Conservation (phyloP, 352 stramenopile species). For the Hyaloperonospora brassicae region DNA sequence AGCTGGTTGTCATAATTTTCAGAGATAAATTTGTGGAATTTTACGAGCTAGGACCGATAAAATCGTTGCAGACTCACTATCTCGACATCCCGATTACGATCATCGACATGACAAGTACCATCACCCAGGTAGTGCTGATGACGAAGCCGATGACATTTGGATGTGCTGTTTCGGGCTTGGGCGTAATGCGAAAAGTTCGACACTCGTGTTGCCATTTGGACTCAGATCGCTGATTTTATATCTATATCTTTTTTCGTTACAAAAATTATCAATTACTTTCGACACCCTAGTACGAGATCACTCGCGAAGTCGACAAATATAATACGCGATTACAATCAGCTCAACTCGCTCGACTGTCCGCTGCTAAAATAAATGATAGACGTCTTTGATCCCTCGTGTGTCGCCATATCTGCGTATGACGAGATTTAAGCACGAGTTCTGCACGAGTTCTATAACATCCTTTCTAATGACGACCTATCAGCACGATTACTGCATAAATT, state of each 20-base stretch:
- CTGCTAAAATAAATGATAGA: not conserved
- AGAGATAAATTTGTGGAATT: no score
- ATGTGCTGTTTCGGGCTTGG: not conserved
- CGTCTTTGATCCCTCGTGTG: not conserved
- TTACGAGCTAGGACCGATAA: no score
- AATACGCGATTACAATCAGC: not conserved
- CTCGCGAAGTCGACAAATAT: not conserved
- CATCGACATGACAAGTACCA: not conserved
- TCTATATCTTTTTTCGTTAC: not conserved
- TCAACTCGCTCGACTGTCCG: no score
- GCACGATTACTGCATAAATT: not conserved
- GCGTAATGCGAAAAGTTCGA: not conserved
- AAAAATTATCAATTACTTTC: not conserved
- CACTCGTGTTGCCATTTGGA: not conserved
- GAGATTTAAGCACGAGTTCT: not conserved
- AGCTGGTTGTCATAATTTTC: no score
- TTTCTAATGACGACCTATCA: not conserved
- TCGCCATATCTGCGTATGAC: conserved; percentile 1
- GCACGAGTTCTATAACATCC: conserved; percentile 1
- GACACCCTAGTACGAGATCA: not conserved
- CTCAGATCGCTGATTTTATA: conserved; percentile 5
- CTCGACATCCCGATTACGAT: conserved; percentile 11
- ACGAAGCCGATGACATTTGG: conserved; percentile 2
- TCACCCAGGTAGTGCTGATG: not conserved
- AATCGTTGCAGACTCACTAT: no score